Percentiles rank a stretch among this genome's conserved stretches.
These are phyloP conservation scores for Mrakia frigida DNA, from an alignment of 768 basidiomycete genomes.

Conservation along the genomic window DNA sequence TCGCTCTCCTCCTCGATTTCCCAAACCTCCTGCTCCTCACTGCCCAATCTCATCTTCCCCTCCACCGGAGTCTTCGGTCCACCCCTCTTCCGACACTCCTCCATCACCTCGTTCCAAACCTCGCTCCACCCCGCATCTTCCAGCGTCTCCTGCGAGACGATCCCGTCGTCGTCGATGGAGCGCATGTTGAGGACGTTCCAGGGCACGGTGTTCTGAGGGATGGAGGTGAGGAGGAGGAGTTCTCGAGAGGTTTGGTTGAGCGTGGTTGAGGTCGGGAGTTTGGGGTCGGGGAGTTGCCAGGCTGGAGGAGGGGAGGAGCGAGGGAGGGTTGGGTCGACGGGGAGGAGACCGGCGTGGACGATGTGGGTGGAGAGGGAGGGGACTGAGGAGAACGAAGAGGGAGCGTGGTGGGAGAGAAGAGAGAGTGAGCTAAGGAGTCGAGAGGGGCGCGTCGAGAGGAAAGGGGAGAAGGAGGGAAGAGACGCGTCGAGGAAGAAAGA, in stretches of 20 bases:
- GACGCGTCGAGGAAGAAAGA: neutral
- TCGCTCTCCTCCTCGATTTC: conserved; percentile 29
- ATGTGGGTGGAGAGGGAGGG: conserved; percentile 70
- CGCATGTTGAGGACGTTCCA: conserved; percentile 75
- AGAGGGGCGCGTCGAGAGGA: neutral
- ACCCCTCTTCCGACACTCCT: conserved; percentile 48
- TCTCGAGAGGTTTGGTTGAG: conserved; percentile 21
- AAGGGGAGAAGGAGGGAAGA: neutral
- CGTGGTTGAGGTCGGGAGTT: neutral
- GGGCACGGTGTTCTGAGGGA: conserved; percentile 72
- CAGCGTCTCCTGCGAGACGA: conserved; percentile 47
- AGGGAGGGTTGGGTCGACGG: conserved; percentile 55
- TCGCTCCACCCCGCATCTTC: conserved; percentile 69
- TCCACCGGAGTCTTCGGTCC: conserved; percentile 45
- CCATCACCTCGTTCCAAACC: conserved; percentile 53
- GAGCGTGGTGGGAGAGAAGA: neutral
- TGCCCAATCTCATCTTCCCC: conserved; percentile 9
- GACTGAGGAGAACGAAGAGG: conserved; percentile 37
- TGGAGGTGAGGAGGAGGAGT: conserved; percentile 52
- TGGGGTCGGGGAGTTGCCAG: neutral
- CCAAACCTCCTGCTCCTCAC: conserved; percentile 49
- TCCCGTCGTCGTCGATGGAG: conserved; percentile 49
- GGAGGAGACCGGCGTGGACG: conserved; percentile 77
- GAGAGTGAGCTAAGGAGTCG: neutral
- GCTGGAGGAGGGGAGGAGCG: conserved; percentile 12